phyloP scores from a whole-genome alignment of 495 filamentous ascomycete species.

The Aspergillus kassunensis region DNA sequence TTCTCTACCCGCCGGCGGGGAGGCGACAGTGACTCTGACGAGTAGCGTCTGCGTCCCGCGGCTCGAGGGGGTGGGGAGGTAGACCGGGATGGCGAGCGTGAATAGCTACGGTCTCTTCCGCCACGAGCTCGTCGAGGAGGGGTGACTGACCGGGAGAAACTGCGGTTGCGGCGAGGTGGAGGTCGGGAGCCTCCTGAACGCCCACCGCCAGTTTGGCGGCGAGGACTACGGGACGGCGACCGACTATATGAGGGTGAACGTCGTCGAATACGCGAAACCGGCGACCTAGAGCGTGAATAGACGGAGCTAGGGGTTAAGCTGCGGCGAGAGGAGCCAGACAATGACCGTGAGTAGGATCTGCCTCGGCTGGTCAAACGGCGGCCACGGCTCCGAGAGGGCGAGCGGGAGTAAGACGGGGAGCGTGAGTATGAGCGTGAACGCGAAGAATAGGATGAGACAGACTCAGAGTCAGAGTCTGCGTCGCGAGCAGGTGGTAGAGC shows the following conservation, averaged over 20 bases:
- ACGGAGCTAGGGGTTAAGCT: conserved; percentile 30
- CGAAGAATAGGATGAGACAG: conserved; percentile 44
- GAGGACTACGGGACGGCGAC: conserved; percentile 24
- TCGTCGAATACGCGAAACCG: conserved; percentile 22
- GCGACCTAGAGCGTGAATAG: conserved; percentile 34
- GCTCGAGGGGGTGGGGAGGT: conserved; percentile 28
- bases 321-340: conserved; percentile 34
- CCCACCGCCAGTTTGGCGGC: conserved; percentile 24
- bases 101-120: conserved; percentile 27
- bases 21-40: conserved; percentile 29
- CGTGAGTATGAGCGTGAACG: conserved; percentile 38
- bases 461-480: conserved; percentile 58
- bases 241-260: conserved; percentile 34
- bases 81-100: conserved; percentile 33
- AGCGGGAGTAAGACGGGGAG: conserved; percentile 40
- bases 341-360: conserved; percentile 36
- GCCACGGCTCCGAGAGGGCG: conserved; percentile 31
- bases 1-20: conserved; percentile 20
- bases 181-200: conserved; percentile 30
- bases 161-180: conserved; percentile 24
- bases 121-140: conserved; percentile 27
- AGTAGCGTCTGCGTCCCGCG: conserved; percentile 17
- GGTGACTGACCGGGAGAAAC: conserved; percentile 31
- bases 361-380: conserved; percentile 27
- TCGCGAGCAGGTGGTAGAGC: conserved; percentile 54